Evolutionary conservation across 139 green algal species (phyloP), one percentile per base, ranked within the genome.

Genomic region (Tetraselmis striata): DNA sequence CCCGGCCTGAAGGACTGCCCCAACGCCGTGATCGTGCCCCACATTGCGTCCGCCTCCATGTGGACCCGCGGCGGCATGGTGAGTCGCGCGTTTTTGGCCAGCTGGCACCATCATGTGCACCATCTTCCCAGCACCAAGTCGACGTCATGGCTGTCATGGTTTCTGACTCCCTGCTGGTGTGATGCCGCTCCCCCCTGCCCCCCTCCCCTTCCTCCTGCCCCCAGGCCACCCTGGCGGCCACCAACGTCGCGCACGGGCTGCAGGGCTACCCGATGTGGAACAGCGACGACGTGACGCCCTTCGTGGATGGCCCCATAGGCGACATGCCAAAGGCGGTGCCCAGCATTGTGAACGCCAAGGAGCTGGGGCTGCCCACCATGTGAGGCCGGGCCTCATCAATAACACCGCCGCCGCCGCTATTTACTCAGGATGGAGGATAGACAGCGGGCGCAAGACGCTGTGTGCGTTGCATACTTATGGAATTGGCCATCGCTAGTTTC

Each of bases 1-100:
- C 92, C 96, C 2, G 96, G 96, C 0, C 92, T 99, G 29, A 88
- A 78, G 0, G 90, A 98, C 2, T 94, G 92, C 79, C 82, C 89
- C 23, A 99, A 99, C 84, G 96, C 94, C 22, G 97, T 99, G 29
- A 95, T 99, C 30, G 94, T 99, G 81, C 96, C 96, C 1, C 96
- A 99, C 90, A 99, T 99, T 77, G 96, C 97, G 0, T 98, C 94
- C 29, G 96, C 96, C 2, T 98, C 95, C 26, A 83, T 95, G 30
- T 98, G 94, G 95, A 98, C 95, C 1, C 90, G 93, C 77, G 89
- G 86, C 58, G 94, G 94, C 82, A 98, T 98, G 94, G 92, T 93
- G 80, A 32, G 89, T 67, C 11, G 32, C 77, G 28, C 29, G 18
- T 45, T 58, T 80, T n/a, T 30, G 75, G n/a, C 22, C 58, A n/a